Percentiles rank a stretch among this genome's conserved stretches.
These are phyloP conservation scores for Achlya hypogyna DNA, from an alignment of 352 stramenopile genomes.

Conservation along the genomic window DNA sequence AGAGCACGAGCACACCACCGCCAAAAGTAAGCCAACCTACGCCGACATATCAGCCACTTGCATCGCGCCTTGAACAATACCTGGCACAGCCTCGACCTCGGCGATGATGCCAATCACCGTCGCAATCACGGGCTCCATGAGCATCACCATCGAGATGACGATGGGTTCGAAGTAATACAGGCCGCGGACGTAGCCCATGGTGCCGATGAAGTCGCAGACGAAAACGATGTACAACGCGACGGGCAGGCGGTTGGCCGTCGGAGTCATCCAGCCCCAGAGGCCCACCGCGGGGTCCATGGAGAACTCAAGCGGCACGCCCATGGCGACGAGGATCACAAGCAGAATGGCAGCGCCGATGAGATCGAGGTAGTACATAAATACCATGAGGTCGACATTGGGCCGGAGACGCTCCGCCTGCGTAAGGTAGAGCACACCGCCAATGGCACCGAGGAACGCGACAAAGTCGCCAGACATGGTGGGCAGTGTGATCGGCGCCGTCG, in stretches of 20 bases:
- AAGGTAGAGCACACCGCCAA: slow-evolving; percentile 68
- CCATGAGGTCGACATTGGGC: slow-evolving; percentile 48
- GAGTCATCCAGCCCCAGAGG: slow-evolving; percentile 74
- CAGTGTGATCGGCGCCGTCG: slow-evolving; percentile 29
- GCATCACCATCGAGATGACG: slow-evolving; percentile 81
- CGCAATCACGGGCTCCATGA: slow-evolving; percentile 79
- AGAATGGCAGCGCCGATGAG: slow-evolving; percentile 60
- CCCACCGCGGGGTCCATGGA: slow-evolving; percentile 60
- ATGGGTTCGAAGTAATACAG: slow-evolving; percentile 91
- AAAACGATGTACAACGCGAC: slow-evolving; percentile 79
- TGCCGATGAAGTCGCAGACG: slow-evolving; percentile 79
- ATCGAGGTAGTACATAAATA: slow-evolving; percentile 48
- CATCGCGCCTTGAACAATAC: slow-evolving; percentile 25
- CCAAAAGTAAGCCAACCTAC: slow-evolving; percentile 41
- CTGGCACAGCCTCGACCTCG: slow-evolving; percentile 68
- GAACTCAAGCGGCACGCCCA: slow-evolving; percentile 57
- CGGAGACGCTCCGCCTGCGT: slow-evolving; percentile 62
- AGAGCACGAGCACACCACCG: slow-evolving; percentile 62
- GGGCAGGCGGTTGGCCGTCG: slow-evolving; percentile 33
- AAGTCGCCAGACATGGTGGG: slow-evolving; percentile 56
- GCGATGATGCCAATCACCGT: slow-evolving; percentile 61
- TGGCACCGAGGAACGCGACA: slow-evolving; percentile 57
- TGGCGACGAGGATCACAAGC: slow-evolving; percentile 49
- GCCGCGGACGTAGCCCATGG: slow-evolving; percentile 75
- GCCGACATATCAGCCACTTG: background rate